Base-by-base conservation (phyloP, 148 eudicot genomes). In the Gaultheria prostrata region DNA sequence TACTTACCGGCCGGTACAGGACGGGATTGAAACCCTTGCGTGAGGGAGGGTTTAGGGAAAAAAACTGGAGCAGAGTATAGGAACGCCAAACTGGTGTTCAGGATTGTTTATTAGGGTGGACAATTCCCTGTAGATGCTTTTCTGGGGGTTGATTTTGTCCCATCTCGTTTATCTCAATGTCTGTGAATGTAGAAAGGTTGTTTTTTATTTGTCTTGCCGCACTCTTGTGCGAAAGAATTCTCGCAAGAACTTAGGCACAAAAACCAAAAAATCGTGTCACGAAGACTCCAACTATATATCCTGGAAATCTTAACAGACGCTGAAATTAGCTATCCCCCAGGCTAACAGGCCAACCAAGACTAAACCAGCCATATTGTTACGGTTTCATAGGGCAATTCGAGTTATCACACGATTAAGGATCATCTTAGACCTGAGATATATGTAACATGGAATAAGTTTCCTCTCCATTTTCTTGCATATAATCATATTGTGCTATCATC, bases 401-500 rank as follows among this genome's bases (percentile, higher is more conserved):
- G n/a, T 1, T 0, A 26, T 24, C 2, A 63, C 10, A n/a, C 3
- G 30, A 1, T 69, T 69, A 30, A 30, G 43, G 18, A 28, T 30
- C 8, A 12, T 32, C 20, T 13, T 69, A 26, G 39, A 69, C 35
- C 28, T 32, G 39, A 26, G 18, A 63, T 28, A 26, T 70, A 6
- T 65, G 48, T 71, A 71, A 17, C 17, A 7, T 13, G 24, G 76
- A 32, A 33, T 33, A 0, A 71, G 15, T 8, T 71, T 15, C 8
- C 21, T 71, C 15, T 14, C 39, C 45, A 4, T 71, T 71, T 71
- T 45, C 26, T 35, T 43, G 28, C 14, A 43, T 74, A 8, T 17
- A 20, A 17, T 13, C 24, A 0, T 39, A 50, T 86, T 59, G 2
- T 75, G 13, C 14, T 53, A 69, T 84, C 83, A 86, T 82, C 78